Base-by-base conservation (phyloP, 805 yeast species). In the Nakazawaea molendinolei region DNA sequence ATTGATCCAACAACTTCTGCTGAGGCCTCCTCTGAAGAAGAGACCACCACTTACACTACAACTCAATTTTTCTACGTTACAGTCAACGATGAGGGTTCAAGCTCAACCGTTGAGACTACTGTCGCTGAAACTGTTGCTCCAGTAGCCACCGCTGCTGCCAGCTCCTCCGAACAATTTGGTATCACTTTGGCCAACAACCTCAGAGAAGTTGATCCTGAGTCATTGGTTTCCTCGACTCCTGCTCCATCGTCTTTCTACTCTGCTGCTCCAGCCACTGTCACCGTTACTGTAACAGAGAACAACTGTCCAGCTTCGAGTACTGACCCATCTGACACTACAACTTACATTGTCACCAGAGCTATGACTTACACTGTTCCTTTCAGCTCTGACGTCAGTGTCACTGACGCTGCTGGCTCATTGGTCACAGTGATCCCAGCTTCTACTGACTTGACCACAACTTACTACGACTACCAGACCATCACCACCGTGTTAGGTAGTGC, bases 361-460 rank as follows among this genome's bases (percentile, higher is more conserved):
- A 31, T 41, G 12, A 49, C 55, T 16, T 16, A 51, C 21, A 55
- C 58, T 12, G 14, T 56, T 28, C 58, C 63, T 31, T 41, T 57
- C 22, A 49, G 53, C 24, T 55, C 55, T 8, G 52, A 60, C 3
- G 41, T 60, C 31, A 50, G 63, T 10, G 37, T 57, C 35, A 51
- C 61, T 13, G 48, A 53, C 43, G 39, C 44, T 28, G 42, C 48
- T 10, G 61, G 62, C 19, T 48, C 55, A 7, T 43, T 51, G 7
- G 25, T 50, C 19, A 45, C 57, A 8, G 50, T 48, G 18, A 28
- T 51, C 16, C 51, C 61, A 26, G 52, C 62, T 10, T 42, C 60
- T 17, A 49, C 62, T 1, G 45, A 43, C 16, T 20, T 51, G 30
- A 52, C 49, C 24, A 55, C 60, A 1, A 51, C 51, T 7, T 14